Evolutionary conservation across 257 asterid species (phyloP), one percentile per base, ranked within the genome.

Genomic region (Capsicum pubescens): DNA sequence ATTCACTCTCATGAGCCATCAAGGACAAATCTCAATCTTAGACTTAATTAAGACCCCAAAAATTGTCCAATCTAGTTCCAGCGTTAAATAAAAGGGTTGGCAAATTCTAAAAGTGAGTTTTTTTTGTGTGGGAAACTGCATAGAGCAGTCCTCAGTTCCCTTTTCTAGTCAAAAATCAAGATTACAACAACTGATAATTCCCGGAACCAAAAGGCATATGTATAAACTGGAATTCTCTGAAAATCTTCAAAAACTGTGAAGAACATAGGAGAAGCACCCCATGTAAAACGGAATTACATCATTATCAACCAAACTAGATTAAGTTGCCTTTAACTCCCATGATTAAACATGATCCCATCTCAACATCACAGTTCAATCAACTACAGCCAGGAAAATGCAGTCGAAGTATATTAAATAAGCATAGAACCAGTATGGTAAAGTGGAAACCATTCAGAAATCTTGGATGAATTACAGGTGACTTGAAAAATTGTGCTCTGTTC

Each of bases 161-260:
- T 19, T 71, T 48, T 71, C 58, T 48, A 71, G 79, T n/a, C 16
- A 6, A 71, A 71, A 71, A 72, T 32, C 59, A 72, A 72, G 80
- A 50, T 46, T 46, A 6, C 59, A 26, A 1, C 26, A 10, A 6
- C 11, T 44, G 79, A 46, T 71, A 71, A 63, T 63, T 63, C 5
- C 15, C 3, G n/a, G 59, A 72, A 72, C 1, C 59, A 72, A 42
- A 72, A 2, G 32, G 58, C 80, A 72, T n/a, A n/a, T 72, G 80
- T 0, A 72, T 72, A 72, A 72, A 72, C 19, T 72, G 59, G 80
- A 59, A 46, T 19, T 72, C 80, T 46, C 42, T 11, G 0, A 26
- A 64, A 21, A 13, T 16, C 39, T 64, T 64, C 44, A 26, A 26
- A 26, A 26, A 26, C 1, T 26, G 32, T 26, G 32, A 26, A 26